Percentiles rank a stretch among this genome's conserved stretches.
Evolutionary conservation across 192 early-diverging fungal species (phyloP).

Genomic region (Geosiphon pyriformis): DNA sequence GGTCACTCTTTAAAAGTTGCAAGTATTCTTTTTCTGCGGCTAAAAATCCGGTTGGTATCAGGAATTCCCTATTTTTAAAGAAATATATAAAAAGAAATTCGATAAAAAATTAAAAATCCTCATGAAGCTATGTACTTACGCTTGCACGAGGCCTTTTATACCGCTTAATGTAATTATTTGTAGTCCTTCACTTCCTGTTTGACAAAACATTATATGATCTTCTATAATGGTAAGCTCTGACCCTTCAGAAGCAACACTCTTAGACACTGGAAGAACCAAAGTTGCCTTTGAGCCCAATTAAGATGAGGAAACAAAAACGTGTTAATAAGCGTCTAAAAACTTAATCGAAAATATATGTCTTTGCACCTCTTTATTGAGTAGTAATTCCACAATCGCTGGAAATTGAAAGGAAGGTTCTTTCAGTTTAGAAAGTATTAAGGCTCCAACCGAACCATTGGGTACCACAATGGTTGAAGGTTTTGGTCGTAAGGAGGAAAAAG

Average conservation of each 20-base stretch:
- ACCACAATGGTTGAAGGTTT: not conserved
- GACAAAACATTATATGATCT: slow-evolving; percentile 17
- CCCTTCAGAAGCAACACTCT: not conserved
- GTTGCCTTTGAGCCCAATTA: too few relatives aligned
- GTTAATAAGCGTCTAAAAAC: too few relatives aligned
- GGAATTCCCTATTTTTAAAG: slow-evolving; percentile 1
- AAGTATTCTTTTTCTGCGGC: not conserved
- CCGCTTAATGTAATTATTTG: slow-evolving; percentile 17
- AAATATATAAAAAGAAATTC: not conserved
- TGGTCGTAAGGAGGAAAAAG: not conserved
- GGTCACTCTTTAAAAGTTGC: not conserved
- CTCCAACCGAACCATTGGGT: slow-evolving; percentile 13
- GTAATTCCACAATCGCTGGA: slow-evolving; percentile 7
- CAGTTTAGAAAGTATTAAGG: slow-evolving; percentile 7
- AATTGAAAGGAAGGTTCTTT: too few relatives aligned
- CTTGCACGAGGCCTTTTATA: slow-evolving; percentile 8
- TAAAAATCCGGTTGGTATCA: slow-evolving; percentile 3
- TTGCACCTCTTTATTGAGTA: slow-evolving; percentile 18
- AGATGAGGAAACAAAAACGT: too few relatives aligned
- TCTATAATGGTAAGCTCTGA: slow-evolving; percentile 3
- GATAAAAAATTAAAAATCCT: not conserved
- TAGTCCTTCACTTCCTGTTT: not conserved
- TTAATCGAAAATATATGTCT: too few relatives aligned
- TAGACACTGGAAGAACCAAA: slow-evolving; percentile 14
- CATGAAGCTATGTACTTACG: not conserved